Percentiles rank a stretch among this genome's conserved stretches.
These are phyloP conservation scores for Neurospora intermedia DNA, from an alignment of 495 filamentous ascomycete species.

Conservation along the genomic window DNA sequence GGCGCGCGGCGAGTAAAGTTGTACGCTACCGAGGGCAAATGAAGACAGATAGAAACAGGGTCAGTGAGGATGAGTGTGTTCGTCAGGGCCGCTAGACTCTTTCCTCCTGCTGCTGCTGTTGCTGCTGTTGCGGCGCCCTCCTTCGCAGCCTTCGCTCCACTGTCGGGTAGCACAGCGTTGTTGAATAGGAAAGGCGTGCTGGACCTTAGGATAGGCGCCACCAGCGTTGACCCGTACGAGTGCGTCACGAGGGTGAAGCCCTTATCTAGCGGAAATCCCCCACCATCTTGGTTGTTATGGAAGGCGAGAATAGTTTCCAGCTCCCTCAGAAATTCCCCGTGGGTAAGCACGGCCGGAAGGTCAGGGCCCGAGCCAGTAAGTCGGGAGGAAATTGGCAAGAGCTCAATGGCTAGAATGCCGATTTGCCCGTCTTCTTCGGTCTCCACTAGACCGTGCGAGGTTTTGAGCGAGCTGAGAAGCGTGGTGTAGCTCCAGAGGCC, in stretches of 20 bases:
- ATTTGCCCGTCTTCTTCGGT: constrained; percentile 31
- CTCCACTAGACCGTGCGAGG: constrained; percentile 5
- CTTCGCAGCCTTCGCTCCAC: background rate
- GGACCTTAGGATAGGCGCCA: constrained; percentile 49
- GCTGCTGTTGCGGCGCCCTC: background rate
- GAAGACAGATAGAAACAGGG: constrained; percentile 54
- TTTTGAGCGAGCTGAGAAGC: constrained; percentile 43
- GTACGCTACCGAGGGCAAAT: constrained; percentile 59
- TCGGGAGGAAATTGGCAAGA: constrained; percentile 51
- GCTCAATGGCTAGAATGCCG: constrained; percentile 54
- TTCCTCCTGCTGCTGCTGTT: background rate
- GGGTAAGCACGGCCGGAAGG: constrained; percentile 26
- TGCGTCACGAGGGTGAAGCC: constrained; percentile 45
- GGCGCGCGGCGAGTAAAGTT: constrained; percentile 54
- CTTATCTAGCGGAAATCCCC: constrained; percentile 20
- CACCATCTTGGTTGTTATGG: constrained; percentile 21
- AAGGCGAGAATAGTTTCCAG: constrained; percentile 40
- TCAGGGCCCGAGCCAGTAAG: constrained; percentile 29
- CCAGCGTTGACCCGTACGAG: constrained; percentile 53
- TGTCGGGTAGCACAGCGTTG: background rate
- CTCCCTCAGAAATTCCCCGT: constrained; percentile 38
- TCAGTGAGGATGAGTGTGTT: constrained; percentile 47
- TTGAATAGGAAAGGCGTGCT: background rate
- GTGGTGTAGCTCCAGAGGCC: constrained; percentile 51
- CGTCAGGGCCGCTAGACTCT: constrained; percentile 28